Conservation (phyloP, 2,329 filamentous ascomycete genomes). For the Zarea fungicola region DNA sequence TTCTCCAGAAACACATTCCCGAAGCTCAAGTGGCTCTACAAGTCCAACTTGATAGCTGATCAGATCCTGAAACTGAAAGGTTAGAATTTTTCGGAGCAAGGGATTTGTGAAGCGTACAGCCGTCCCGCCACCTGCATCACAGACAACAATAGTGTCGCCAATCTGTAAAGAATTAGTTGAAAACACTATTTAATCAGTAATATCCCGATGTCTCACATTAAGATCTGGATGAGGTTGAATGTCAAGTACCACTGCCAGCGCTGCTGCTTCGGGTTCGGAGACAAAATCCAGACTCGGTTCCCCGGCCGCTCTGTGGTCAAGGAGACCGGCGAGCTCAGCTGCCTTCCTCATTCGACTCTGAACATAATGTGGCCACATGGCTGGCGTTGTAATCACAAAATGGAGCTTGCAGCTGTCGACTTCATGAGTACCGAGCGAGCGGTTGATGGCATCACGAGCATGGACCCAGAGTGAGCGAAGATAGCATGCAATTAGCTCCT, state of each 20-base stretch:
- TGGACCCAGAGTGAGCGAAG: slow-evolving; percentile 31
- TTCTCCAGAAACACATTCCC: slow-evolving; percentile 33
- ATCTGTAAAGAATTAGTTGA: neutral
- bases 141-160: slow-evolving; percentile 26
- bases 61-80: slow-evolving; percentile 26
- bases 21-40: slow-evolving; percentile 22
- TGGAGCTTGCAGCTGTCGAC: slow-evolving; percentile 24
- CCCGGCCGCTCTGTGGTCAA: slow-evolving; percentile 21
- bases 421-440: slow-evolving; percentile 19
- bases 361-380: slow-evolving; percentile 40
- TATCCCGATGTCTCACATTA: neutral
- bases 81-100: neutral
- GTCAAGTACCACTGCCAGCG: slow-evolving; percentile 24
- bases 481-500: slow-evolving; percentile 28
- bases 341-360: slow-evolving; percentile 33
- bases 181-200: neutral
- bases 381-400: slow-evolving; percentile 39
- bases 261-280: slow-evolving; percentile 42
- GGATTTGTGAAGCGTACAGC: slow-evolving; percentile 21
- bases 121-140: slow-evolving; percentile 33
- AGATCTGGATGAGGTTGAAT: neutral
- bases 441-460: slow-evolving; percentile 21
- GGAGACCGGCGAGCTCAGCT: slow-evolving; percentile 30
- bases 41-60: slow-evolving; percentile 32
- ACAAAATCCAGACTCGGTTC: slow-evolving; percentile 31